phyloP scores from a whole-genome alignment of 441 rosid genomes.

The Pelargonium fulgidum region DNA sequence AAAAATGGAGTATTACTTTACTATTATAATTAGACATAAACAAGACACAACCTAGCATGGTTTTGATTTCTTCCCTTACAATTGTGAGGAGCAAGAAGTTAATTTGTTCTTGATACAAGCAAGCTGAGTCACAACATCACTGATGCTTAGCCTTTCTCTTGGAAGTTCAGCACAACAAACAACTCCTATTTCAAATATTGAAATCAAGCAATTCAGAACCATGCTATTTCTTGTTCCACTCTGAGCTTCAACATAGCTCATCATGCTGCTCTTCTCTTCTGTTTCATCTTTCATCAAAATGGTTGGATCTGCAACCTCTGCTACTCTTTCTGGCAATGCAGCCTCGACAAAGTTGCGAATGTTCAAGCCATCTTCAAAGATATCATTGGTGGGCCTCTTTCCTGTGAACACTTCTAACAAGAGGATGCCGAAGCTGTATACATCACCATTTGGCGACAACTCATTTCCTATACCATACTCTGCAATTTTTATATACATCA shows the following conservation, averaged over 20 bases:
- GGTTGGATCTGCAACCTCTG: background rate
- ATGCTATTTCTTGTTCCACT: no score
- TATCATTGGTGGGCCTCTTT: background rate
- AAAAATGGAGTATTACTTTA: no score
- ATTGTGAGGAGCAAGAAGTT: no score
- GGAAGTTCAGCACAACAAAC: background rate
- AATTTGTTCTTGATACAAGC: no score
- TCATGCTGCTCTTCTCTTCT: no score
- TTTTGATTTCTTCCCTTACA: no score
- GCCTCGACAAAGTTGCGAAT: background rate
- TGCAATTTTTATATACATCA: background rate
- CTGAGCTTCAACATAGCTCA: no score
- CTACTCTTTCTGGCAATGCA: background rate
- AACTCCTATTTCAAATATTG: constrained; percentile 9
- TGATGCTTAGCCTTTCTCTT: background rate
- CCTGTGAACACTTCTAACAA: constrained; percentile 2
- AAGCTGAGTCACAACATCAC: background rate
- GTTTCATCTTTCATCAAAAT: no score
- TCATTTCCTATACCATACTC: background rate
- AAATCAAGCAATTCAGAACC: background rate
- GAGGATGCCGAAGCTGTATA: background rate
- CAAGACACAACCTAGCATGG: no score
- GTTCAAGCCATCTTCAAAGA: background rate
- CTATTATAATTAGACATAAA: no score
- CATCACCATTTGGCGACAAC: background rate